phyloP scores from a whole-genome alignment of 306 rosid genomes.

The Cotoneaster glaucophyllus region DNA sequence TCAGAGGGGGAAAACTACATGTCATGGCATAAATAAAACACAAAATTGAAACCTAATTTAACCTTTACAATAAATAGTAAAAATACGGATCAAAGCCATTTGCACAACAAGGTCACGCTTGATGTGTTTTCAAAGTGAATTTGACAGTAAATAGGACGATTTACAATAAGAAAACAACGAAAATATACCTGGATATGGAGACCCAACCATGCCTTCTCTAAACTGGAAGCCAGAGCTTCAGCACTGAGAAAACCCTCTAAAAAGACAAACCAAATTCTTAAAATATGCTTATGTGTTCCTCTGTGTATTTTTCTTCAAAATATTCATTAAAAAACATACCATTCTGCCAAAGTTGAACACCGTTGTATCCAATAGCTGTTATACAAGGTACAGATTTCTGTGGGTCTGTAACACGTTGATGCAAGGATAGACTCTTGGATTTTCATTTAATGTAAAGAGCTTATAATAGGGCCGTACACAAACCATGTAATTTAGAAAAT shows the following conservation, averaged over 20 bases:
- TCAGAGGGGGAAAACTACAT: background rate
- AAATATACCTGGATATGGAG: conserved; percentile 44
- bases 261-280: background rate
- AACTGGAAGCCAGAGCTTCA: conserved; percentile 41
- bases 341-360: conserved; percentile 50
- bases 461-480: background rate
- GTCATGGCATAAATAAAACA: background rate
- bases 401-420: conserved; percentile 38
- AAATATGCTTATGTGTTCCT: background rate
- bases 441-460: background rate
- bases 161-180: background rate
- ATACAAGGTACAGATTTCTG: conserved; percentile 42
- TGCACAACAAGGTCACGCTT: background rate
- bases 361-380: conserved; percentile 51
- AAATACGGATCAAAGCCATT: background rate
- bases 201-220: conserved; percentile 57
- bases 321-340: conserved; percentile 20
- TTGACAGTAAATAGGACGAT: background rate
- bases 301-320: background rate
- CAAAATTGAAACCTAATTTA: background rate
- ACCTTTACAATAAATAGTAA: background rate
- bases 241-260: conserved; percentile 43
- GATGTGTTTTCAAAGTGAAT: background rate
- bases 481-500: background rate
- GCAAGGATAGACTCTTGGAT: conserved; percentile 24